These are phyloP conservation scores for Nemania diffusa DNA, from an alignment of 2,329 filamentous ascomycete genomes.

Conservation along the genomic window DNA sequence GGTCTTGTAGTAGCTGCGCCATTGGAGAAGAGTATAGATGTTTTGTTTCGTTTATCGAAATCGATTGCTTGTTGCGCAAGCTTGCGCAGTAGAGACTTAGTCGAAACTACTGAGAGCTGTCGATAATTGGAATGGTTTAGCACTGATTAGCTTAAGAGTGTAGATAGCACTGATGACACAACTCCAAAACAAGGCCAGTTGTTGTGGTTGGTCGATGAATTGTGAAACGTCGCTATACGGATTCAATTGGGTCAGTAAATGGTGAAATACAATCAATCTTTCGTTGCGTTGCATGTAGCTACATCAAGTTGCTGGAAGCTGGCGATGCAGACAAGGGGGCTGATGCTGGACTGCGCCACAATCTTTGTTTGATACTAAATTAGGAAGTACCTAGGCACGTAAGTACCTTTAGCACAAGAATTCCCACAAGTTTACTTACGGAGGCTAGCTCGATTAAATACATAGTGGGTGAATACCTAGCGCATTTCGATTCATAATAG, in stretches of 20 bases:
- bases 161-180: background rate
- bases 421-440: background rate
- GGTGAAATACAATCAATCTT: constrained; percentile 16
- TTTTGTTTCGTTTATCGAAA: background rate
- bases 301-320: constrained; percentile 7
- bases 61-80: constrained; percentile 10
- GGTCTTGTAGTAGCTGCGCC: constrained; percentile 87
- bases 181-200: background rate
- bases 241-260: background rate
- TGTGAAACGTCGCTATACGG: background rate
- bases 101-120: constrained; percentile 21
- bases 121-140: background rate
- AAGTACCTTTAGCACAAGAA: background rate
- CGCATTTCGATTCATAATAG: background rate
- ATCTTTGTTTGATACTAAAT: constrained; percentile 6
- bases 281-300: constrained; percentile 16
- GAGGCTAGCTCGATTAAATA: no score
- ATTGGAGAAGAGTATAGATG: constrained; percentile 57
- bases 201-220: background rate
- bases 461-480: background rate
- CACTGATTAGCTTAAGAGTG: background rate
- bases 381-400: background rate
- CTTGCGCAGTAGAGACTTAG: constrained; percentile 18
- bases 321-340: constrained; percentile 17
- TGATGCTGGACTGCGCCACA: constrained; percentile 41